phyloP scores from a whole-genome alignment of 2,329 filamentous ascomycete species.

The Colletotrichum caudatum region DNA sequence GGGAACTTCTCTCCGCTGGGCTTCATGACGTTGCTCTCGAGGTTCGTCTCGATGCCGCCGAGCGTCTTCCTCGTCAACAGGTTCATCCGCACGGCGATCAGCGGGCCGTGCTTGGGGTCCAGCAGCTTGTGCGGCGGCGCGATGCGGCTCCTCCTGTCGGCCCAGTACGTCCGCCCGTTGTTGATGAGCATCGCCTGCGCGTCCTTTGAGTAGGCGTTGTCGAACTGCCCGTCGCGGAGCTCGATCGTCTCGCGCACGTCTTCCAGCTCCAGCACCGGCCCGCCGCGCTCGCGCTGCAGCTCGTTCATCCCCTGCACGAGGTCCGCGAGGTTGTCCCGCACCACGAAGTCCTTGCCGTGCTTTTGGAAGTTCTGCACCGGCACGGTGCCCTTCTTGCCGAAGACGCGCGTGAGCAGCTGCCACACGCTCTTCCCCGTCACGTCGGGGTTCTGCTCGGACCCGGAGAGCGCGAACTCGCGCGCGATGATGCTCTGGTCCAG shows the following conservation, averaged over 20 bases:
- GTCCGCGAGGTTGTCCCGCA: conserved; percentile 66
- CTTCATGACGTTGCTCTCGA: conserved; percentile 67
- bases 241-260: conserved; percentile 62
- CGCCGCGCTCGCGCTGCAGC: conserved; percentile 59
- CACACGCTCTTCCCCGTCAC: conserved; percentile 68
- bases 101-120: conserved; percentile 66
- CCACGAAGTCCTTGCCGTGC: conserved; percentile 70
- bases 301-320: conserved; percentile 71
- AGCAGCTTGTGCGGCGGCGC: conserved; percentile 66
- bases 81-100: conserved; percentile 72
- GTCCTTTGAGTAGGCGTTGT: conserved; percentile 69
- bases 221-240: conserved; percentile 66
- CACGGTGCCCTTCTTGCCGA: conserved; percentile 64
- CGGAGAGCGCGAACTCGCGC: conserved; percentile 72
- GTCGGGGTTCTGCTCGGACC: conserved; percentile 73
- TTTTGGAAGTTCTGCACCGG: conserved; percentile 70
- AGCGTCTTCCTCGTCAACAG: conserved; percentile 71
- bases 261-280: conserved; percentile 60
- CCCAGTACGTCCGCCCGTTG: conserved; percentile 68
- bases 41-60: conserved; percentile 70
- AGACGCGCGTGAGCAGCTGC: conserved; percentile 63
- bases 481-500: conserved; percentile 69
- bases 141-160: conserved; percentile 64
- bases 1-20: conserved; percentile 62
- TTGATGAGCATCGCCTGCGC: conserved; percentile 72